phyloP scores from a whole-genome alignment of 1,284 basidiomycete species.

The Heterobasidion occidentale region DNA sequence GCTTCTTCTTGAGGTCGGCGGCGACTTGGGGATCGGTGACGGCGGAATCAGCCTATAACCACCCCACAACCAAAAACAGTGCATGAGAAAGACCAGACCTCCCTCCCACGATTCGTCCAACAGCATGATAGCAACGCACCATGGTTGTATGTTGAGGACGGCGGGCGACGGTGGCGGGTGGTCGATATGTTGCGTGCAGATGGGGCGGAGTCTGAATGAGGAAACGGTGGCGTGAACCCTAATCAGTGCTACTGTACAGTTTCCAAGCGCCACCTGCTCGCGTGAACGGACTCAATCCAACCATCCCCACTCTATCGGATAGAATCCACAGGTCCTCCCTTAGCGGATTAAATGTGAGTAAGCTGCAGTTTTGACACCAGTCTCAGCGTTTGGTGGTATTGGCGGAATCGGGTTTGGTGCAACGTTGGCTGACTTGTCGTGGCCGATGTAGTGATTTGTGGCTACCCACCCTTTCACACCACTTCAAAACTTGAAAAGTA shows the following conservation, averaged over 20 bases:
- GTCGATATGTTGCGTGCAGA: constrained; percentile 14
- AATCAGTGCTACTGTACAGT: constrained; percentile 50
- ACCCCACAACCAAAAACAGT: constrained; percentile 4
- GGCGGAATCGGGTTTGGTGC: no score
- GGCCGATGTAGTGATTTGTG: constrained; percentile 68
- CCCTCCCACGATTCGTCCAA: not conserved
- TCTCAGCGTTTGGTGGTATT: no score
- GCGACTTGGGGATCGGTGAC: constrained; percentile 85
- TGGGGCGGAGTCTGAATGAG: constrained; percentile 35
- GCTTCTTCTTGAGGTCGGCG: constrained; percentile 94
- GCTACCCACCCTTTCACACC: constrained; percentile 45
- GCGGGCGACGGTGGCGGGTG: constrained; percentile 10
- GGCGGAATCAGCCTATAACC: constrained; percentile 60
- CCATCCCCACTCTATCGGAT: constrained; percentile 38
- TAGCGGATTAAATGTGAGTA: constrained; percentile 75
- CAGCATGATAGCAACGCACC: constrained; percentile 30
- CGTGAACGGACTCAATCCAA: no score
- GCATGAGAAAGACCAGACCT: constrained; percentile 7
- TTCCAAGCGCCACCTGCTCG: constrained; percentile 20
- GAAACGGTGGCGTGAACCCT: constrained; percentile 19
- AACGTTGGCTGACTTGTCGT: no score
- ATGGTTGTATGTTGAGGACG: constrained; percentile 37
- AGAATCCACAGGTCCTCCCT: constrained; percentile 88
- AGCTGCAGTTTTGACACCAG: constrained; percentile 10
- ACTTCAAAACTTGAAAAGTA: constrained; percentile 34